Evolutionary conservation across 2,329 filamentous ascomycete genomes (phyloP).

Genomic region (Blastomyces silverae): DNA sequence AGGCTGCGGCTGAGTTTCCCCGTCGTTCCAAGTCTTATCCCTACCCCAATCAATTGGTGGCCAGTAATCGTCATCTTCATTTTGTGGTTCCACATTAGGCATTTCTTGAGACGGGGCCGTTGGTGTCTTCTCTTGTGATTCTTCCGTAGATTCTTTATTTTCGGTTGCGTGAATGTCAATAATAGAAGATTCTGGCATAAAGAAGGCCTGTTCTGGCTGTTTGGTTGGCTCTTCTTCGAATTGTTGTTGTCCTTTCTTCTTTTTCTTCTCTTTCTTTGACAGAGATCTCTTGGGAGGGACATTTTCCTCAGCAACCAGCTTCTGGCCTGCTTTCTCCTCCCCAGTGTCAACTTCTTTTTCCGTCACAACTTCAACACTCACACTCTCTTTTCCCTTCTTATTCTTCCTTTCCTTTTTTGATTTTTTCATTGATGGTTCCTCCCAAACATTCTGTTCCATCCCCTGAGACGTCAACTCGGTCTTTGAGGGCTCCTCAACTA

Average conservation of each 20-base stretch:
- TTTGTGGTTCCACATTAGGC: constrained; percentile 6
- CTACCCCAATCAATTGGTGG: constrained; percentile 37
- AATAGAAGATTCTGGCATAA: background rate
- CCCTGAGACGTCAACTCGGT: background rate
- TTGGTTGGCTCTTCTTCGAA: background rate
- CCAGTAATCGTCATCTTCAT: constrained; percentile 31
- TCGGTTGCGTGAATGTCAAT: background rate
- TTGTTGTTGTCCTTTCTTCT: background rate
- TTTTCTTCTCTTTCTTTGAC: constrained; percentile 8
- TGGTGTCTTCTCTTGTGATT: constrained; percentile 13
- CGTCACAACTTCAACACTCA: background rate
- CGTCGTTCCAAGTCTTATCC: constrained; percentile 15
- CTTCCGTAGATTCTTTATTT: constrained; percentile 3
- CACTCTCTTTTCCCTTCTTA: constrained; percentile 20
- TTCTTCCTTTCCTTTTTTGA: constrained; percentile 27
- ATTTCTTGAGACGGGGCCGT: constrained; percentile 14
- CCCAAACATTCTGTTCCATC: constrained; percentile 19
- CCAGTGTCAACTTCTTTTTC: background rate
- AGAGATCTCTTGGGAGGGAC: background rate
- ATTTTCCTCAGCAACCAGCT: background rate
- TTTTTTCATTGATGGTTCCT: constrained; percentile 30
- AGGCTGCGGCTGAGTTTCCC: constrained; percentile 2
- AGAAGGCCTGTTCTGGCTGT: background rate
- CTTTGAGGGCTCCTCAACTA: background rate
- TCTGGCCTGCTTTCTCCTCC: background rate